These are phyloP conservation scores for Lasiosphaeria ovina DNA, from an alignment of 495 filamentous ascomycete genomes.

Conservation along the genomic window DNA sequence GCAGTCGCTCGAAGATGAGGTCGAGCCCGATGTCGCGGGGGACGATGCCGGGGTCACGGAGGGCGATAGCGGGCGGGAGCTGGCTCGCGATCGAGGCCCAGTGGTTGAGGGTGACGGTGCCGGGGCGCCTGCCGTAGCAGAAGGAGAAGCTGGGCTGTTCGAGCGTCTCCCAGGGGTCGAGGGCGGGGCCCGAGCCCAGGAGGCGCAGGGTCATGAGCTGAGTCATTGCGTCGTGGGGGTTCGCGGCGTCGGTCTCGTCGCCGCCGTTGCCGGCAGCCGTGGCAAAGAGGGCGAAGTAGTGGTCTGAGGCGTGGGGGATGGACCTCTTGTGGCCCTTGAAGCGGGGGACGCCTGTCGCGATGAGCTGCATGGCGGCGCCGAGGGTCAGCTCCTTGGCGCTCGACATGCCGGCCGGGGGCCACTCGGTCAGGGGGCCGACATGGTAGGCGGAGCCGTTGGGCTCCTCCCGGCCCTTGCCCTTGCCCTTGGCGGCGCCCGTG, in stretches of 20 bases:
- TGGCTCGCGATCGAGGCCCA: conserved; percentile 53
- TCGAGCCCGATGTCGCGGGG: conserved; percentile 54
- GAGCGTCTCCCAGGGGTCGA: conserved; percentile 60
- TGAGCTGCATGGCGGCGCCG: conserved; percentile 47
- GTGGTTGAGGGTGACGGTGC: conserved; percentile 60
- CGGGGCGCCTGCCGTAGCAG: conserved; percentile 55
- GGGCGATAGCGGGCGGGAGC: conserved; percentile 44
- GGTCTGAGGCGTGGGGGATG: conserved; percentile 47
- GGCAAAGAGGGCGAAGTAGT: conserved; percentile 50
- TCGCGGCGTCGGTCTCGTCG: conserved; percentile 44
- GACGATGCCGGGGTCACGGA: conserved; percentile 49
- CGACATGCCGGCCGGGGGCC: conserved; percentile 47
- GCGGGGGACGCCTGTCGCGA: conserved; percentile 45
- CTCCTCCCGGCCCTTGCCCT: conserved; percentile 45
- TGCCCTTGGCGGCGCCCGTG: conserved; percentile 26
- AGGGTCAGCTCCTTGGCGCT: conserved; percentile 43
- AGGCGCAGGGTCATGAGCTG: conserved; percentile 49
- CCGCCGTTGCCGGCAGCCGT: conserved; percentile 45
- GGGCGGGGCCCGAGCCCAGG: conserved; percentile 33
- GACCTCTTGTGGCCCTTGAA: conserved; percentile 46
- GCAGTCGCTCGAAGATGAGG: conserved; percentile 53
- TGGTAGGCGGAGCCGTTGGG: conserved; percentile 33
- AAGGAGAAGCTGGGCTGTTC: conserved; percentile 65
- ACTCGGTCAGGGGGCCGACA: conserved; percentile 41
- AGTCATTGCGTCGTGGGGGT: conserved; percentile 48